phyloP scores from a whole-genome alignment of 768 basidiomycete species.

The Xerocomellus chrysenteron region DNA sequence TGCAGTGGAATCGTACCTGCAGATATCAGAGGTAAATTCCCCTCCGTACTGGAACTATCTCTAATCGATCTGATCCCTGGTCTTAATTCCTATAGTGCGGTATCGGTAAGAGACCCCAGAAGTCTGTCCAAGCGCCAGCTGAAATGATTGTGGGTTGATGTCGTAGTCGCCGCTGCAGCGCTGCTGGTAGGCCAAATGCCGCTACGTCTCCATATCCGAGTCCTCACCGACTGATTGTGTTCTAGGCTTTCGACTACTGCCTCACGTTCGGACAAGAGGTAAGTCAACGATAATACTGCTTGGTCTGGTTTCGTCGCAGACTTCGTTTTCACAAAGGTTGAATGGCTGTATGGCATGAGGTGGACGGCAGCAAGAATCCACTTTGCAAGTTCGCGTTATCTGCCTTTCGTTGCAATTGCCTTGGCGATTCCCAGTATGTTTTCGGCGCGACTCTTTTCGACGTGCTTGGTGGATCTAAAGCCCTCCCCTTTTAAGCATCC shows the following conservation, averaged over 20 bases:
- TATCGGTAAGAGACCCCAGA: conserved; percentile 7
- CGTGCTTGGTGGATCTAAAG: not conserved
- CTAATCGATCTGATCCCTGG: not conserved
- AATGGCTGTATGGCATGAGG: conserved; percentile 15
- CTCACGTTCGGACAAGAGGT: conserved; percentile 16
- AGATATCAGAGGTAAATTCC: conserved; percentile 9
- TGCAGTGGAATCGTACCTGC: conserved; percentile 14
- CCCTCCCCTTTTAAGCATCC: not conserved
- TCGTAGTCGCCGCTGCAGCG: conserved; percentile 11
- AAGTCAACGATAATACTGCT: not conserved
- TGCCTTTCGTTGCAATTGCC: conserved; percentile 17
- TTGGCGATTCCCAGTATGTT: conserved; percentile 14
- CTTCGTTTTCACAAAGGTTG: conserved; percentile 7
- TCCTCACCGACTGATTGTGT: not conserved
- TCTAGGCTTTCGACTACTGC: conserved; percentile 17
- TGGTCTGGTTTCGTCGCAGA: not conserved
- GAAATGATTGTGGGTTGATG: not conserved
- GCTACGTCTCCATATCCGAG: not conserved
- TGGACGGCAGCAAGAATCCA: conserved; percentile 20
- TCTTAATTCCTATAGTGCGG: not conserved
- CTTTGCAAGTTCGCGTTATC: conserved; percentile 21
- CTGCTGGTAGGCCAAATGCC: conserved; percentile 6
- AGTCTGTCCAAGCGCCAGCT: not conserved
- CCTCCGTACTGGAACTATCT: not conserved
- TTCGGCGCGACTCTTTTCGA: not conserved